Percentiles rank a stretch among this genome's conserved stretches.
phyloP scores from a whole-genome alignment of 345 rosid genomes.

The Melaleuca alternifolia region DNA sequence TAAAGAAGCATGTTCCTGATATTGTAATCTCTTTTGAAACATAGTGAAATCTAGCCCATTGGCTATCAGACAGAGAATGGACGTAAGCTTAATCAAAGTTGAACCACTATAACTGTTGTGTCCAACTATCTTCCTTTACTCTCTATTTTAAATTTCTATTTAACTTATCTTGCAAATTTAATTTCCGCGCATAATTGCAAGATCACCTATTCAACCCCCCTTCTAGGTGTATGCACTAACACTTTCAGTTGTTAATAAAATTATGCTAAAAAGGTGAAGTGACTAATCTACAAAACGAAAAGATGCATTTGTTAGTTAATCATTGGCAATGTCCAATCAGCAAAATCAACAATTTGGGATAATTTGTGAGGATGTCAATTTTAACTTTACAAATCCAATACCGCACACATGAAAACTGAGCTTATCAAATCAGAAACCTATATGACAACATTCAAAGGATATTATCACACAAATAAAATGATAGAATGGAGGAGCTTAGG shows the following conservation, averaged over 20 bases:
- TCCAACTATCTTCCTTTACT: no score
- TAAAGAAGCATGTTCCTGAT: no score
- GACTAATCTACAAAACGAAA: background rate
- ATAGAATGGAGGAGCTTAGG: background rate
- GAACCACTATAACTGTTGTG: no score
- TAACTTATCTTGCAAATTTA: no score
- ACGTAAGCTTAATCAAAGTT: no score
- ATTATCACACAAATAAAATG: background rate
- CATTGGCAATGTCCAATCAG: background rate
- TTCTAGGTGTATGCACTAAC: no score
- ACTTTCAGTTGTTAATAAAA: background rate
- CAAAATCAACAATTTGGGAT: background rate
- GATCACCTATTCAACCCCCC: no score
- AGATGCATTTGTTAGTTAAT: background rate
- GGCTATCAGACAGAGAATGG: no score
- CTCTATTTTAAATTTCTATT: no score
- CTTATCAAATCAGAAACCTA: background rate
- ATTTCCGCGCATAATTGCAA: no score
- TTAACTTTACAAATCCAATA: background rate
- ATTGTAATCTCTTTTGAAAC: no score
- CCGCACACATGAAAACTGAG: fast-evolving
- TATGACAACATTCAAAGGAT: background rate
- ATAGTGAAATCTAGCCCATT: no score
- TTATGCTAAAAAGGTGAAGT: background rate
- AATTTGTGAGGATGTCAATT: background rate